These are phyloP conservation scores for Rhodotorula taiwanensis DNA, from an alignment of 768 basidiomycete genomes.

Conservation along the genomic window DNA sequence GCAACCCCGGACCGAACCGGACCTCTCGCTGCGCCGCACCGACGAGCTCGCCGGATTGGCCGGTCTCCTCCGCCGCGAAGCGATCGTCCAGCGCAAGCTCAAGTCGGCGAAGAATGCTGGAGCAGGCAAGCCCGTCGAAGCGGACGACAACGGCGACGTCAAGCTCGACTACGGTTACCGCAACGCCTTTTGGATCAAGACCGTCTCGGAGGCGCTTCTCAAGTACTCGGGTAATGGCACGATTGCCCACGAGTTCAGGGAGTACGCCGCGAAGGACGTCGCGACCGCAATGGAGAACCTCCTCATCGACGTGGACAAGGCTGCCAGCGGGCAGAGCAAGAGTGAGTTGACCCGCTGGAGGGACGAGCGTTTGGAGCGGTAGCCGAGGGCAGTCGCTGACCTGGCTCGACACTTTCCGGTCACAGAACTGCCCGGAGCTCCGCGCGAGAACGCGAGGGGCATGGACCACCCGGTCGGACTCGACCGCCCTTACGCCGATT, in stretches of 20 bases:
- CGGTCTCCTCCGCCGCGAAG: constrained; percentile 1
- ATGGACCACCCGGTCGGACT: constrained; percentile 4
- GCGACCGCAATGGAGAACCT: neutral
- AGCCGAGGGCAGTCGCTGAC: neutral
- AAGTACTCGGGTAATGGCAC: neutral
- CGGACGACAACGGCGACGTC: neutral
- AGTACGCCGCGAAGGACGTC: neutral
- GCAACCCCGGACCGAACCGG: too few relatives aligned
- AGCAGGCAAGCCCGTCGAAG: neutral
- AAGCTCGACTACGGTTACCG: constrained; percentile 13
- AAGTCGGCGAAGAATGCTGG: neutral
- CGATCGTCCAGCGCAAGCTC: too few relatives aligned
- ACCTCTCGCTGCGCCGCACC: neutral
- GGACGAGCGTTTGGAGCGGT: neutral
- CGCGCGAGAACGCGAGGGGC: neutral
- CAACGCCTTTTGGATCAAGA: neutral
- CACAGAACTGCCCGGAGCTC: neutral
- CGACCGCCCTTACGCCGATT: neutral
- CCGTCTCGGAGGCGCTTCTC: neutral
- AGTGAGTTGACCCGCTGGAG: neutral
- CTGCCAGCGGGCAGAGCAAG: too few relatives aligned
- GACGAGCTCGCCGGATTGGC: constrained; percentile 1
- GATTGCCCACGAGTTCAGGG: constrained; percentile 2
- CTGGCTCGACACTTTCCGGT: neutral
- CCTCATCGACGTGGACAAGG: neutral